phyloP scores from a whole-genome alignment of 768 basidiomycete species.

The Rhizopogon rudus region DNA sequence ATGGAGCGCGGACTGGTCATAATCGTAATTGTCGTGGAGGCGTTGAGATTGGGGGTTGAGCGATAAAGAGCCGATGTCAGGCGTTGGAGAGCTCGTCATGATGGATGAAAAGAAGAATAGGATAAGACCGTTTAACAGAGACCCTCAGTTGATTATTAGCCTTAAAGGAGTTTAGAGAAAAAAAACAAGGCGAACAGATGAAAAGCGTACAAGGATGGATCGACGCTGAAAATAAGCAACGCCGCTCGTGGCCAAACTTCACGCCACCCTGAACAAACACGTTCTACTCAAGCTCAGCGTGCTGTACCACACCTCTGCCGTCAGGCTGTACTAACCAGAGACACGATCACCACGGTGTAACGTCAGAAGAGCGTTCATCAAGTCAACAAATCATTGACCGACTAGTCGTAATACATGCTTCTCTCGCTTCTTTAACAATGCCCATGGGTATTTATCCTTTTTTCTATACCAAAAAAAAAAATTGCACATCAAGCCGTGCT shows the following conservation, averaged over 20 bases:
- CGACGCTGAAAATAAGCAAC: constrained; percentile 8
- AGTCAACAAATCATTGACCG: too few species aligned
- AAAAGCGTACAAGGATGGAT: constrained; percentile 14
- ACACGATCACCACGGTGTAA: too few species aligned
- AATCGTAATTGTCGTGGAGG: constrained; percentile 84
- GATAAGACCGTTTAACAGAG: constrained; percentile 1
- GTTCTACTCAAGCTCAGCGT: not conserved
- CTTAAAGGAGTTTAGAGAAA: constrained; percentile 18
- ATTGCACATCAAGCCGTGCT: too few species aligned
- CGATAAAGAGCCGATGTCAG: constrained; percentile 75
- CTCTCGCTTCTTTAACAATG: not conserved
- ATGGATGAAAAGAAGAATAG: constrained; percentile 22
- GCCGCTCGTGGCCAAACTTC: constrained; percentile 15
- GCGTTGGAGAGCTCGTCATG: constrained; percentile 77
- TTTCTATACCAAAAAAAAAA: too few species aligned
- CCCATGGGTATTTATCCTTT: too few species aligned
- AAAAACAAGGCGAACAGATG: constrained; percentile 24
- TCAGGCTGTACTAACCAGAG: too few species aligned
- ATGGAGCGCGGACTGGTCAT: constrained; percentile 53
- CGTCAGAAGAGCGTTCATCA: too few species aligned
- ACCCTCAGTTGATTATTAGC: constrained; percentile 1
- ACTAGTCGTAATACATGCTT: not conserved
- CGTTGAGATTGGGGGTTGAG: constrained; percentile 66
- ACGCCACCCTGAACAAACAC: constrained; percentile 23
- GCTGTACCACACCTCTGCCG: too few species aligned